These are phyloP conservation scores for Penicillium psychrosexuale DNA, from an alignment of 2,329 filamentous ascomycete genomes.

Conservation along the genomic window DNA sequence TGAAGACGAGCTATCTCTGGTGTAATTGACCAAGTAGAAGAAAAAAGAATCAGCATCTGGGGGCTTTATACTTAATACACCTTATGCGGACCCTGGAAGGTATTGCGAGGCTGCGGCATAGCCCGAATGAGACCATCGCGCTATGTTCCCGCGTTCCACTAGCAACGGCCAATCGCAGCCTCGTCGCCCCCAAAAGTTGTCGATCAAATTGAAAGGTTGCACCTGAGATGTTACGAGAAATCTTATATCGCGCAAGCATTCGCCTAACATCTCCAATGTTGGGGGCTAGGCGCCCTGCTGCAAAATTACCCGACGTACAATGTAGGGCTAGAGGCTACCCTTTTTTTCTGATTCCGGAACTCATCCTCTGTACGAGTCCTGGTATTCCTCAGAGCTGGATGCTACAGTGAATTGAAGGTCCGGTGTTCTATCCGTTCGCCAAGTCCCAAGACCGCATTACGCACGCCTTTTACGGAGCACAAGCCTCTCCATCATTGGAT, in stretches of 20 bases:
- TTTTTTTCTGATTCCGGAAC: not conserved
- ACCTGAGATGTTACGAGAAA: not conserved
- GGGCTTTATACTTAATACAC: not conserved
- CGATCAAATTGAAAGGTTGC: not conserved
- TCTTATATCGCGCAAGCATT: not conserved
- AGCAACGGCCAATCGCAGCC: constrained; percentile 7
- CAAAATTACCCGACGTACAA: not conserved
- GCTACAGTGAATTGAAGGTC: not conserved
- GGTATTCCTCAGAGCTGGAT: no score
- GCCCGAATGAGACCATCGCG: not conserved
- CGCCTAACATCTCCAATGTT: not conserved
- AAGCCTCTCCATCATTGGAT: not conserved
- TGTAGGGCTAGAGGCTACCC: not conserved
- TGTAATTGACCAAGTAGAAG: not conserved
- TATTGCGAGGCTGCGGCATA: not conserved
- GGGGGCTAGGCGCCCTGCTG: not conserved
- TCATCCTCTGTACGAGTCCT: no score
- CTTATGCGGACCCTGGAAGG: not conserved
- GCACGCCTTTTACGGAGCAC: not conserved
- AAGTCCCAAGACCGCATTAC: not conserved
- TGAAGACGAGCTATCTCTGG: not conserved
- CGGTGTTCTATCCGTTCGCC: not conserved
- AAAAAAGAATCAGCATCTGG: not conserved
- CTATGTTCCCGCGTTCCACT: constrained; percentile 1
- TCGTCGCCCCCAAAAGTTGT: constrained; percentile 7